Evolutionary conservation across 768 basidiomycete genomes (phyloP).

Genomic region (Pseudohyphozyma bogoriensis): DNA sequence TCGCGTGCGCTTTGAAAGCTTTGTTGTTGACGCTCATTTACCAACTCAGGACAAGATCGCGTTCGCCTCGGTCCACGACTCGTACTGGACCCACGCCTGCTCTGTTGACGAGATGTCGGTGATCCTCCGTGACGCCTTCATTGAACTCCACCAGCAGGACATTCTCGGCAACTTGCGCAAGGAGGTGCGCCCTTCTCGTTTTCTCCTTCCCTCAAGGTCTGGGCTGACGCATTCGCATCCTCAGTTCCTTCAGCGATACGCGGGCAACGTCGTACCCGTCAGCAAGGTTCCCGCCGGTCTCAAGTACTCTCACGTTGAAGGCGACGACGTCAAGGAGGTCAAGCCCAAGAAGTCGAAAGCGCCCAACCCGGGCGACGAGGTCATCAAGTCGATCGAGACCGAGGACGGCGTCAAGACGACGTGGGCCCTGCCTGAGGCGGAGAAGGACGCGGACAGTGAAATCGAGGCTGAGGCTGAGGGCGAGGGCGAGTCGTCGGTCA

Average conservation of each 20-base stretch:
- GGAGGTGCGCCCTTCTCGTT: constrained; percentile 52
- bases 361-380: background rate
- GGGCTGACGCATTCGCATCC: background rate
- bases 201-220: background rate
- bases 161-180: constrained; percentile 59
- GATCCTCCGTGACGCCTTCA: constrained; percentile 85
- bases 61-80: constrained; percentile 96
- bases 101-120: constrained; percentile 78
- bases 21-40: constrained; percentile 5
- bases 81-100: constrained; percentile 94
- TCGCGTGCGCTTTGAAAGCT: background rate
- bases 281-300: constrained; percentile 27
- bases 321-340: background rate
- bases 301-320: background rate
- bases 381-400: background rate
- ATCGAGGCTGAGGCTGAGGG: background rate
- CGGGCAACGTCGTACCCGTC: constrained; percentile 42
- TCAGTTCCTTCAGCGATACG: constrained; percentile 68
- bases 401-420: background rate
- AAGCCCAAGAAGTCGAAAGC: background rate
- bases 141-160: constrained; percentile 79
- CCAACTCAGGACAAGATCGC: constrained; percentile 58
- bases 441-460: background rate
- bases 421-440: background rate
- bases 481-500: background rate